Conservation (phyloP, 169 alveolate species). For the Cryptosporidium sp. region DNA sequence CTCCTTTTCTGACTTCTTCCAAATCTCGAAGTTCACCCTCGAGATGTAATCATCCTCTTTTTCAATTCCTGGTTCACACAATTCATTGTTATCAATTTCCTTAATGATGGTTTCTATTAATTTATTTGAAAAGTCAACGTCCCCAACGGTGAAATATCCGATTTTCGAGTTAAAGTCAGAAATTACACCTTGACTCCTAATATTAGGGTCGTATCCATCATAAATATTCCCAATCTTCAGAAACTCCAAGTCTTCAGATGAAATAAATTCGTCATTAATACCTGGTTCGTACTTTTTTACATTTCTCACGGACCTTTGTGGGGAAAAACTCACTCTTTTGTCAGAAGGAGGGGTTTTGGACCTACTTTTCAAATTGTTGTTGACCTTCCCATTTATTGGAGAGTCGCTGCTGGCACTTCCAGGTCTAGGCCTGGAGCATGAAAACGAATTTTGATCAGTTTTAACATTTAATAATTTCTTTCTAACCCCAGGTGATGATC, state of each 20-base stretch:
- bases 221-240: not conserved
- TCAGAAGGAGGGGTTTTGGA: slow-evolving; percentile 21
- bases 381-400: not conserved
- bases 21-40: not conserved
- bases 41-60: slow-evolving; percentile 2
- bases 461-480: not conserved
- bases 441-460: not conserved
- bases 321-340: slow-evolving; percentile 5
- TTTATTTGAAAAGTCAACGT: not conserved
- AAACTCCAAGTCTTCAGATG: not conserved
- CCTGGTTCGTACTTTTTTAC: not conserved
- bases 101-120: not conserved
- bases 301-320: not conserved
- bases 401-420: not conserved
- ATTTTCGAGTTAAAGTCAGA: slow-evolving; percentile 19
- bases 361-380: not conserved
- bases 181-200: not conserved
- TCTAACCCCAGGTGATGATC: not conserved
- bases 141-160: slow-evolving; percentile 31
- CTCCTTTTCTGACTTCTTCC: slow-evolving; percentile 64
- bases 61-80: not conserved
- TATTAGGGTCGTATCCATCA: not conserved
- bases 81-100: slow-evolving; percentile 5
- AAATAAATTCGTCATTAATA: not conserved
- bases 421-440: not conserved